Evolutionary conservation across 306 rosid species (phyloP), one percentile per base, ranked within the genome.

Genomic region (Boehmeria nivea): DNA sequence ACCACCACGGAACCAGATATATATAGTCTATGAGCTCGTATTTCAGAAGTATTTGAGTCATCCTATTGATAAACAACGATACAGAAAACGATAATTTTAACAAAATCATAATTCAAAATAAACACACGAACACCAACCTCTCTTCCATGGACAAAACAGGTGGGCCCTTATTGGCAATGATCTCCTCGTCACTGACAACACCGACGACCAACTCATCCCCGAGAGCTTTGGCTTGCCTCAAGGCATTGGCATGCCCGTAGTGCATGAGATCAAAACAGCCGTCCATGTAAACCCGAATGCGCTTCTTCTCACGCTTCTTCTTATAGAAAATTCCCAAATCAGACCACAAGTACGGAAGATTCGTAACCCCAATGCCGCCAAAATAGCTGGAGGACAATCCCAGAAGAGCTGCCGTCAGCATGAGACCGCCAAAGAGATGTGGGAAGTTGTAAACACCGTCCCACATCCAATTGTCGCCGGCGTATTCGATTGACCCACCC

Each of bases 201-300:
- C 96, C 99, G 12, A 93, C 99, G 55, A 93, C 78, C 69, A 93
- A 77, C 52, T 93, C 99, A 69, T 93, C 99, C 18, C 99, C 99
- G 34, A 93, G 69, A 60, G 90, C 94, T 72, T 88, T 93, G 20
- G 99, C 99, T 74, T 93, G 99, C 76, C 99, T 83, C 72, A 93
- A 70, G 23, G 99, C 99, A 76, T 93, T 93, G 55, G 99, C 99
- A 62, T 93, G 99, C 18, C 99, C 99, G 50, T 85, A 93, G 73
- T 93, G 99, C 99, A 93, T 93, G 65, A 93, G 94, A 79, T 93
- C 99, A 66, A 93, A 93, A 66, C 99, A 93, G 0, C 99, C 99
- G 74, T 93, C 99, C 96, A 93, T 93, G 70, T 93, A 93, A 49
- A 93, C 96, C 44, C 99, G 86, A 66, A 85, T 65, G 21, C 83